Evolutionary conservation across 2,329 filamentous ascomycete genomes (phyloP).

Genomic region (Diaporthe nobilis): DNA sequence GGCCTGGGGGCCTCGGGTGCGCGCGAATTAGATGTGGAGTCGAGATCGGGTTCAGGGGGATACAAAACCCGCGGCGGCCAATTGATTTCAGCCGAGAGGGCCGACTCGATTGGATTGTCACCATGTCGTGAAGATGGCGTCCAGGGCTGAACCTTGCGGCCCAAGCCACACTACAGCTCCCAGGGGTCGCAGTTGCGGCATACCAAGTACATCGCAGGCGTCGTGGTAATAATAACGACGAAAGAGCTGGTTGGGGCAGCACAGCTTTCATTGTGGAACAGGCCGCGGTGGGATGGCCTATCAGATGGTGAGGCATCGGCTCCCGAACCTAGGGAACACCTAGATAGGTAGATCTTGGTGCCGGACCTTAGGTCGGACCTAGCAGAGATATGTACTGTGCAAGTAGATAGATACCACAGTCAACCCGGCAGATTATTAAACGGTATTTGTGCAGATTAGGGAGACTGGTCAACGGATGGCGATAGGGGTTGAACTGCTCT

Average conservation of each 20-base stretch:
- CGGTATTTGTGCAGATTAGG: background rate
- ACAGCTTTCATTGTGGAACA: background rate
- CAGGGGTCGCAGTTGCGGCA: background rate
- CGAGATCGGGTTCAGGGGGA: conserved; percentile 1
- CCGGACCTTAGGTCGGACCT: background rate
- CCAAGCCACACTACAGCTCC: background rate
- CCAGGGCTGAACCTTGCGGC: background rate
- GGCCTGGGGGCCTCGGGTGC: background rate
- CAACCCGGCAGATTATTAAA: background rate
- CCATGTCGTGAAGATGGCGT: background rate
- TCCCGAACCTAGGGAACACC: background rate
- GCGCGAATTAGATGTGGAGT: background rate
- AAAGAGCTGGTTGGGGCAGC: background rate
- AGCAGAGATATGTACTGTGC: background rate
- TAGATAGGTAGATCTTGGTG: too few relatives aligned
- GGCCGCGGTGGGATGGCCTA: background rate
- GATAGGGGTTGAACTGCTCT: background rate
- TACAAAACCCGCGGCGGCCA: background rate
- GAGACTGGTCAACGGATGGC: background rate
- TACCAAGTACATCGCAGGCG: background rate
- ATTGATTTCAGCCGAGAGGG: background rate
- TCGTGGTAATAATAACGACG: background rate
- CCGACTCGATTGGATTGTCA: background rate
- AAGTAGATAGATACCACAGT: background rate
- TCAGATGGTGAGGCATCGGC: background rate